Conservation (phyloP, 495 filamentous ascomycete genomes). For the Penicillium egyptiacum region DNA sequence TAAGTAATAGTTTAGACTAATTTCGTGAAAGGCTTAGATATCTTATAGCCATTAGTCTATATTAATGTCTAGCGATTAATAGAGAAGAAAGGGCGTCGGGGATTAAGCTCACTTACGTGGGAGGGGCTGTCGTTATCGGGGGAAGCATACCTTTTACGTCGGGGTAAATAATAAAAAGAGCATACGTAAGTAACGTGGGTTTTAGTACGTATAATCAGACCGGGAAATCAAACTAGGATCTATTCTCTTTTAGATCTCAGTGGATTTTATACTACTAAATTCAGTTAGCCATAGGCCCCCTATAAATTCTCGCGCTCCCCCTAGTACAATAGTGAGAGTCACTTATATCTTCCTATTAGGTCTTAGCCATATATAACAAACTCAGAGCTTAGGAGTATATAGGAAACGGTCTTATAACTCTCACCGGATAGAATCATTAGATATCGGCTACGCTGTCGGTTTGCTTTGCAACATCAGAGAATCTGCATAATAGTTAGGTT, state of each 20-base stretch:
- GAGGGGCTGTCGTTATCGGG: not conserved
- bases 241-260: not conserved
- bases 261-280: slow-evolving; percentile 10
- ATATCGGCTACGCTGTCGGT: slow-evolving; percentile 8
- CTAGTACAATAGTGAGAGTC: not conserved
- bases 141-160: slow-evolving; percentile 6
- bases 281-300: slow-evolving; percentile 12
- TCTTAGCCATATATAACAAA: slow-evolving; percentile 4
- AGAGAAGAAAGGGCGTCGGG: not conserved
- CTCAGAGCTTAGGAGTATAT: slow-evolving; percentile 2
- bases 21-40: not conserved
- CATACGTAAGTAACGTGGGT: not conserved
- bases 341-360: no score
- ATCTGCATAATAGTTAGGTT: slow-evolving; percentile 11
- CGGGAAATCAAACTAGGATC: slow-evolving; percentile 3
- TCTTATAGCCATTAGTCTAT: slow-evolving; percentile 4
- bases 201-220: slow-evolving; percentile 7
- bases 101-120: slow-evolving; percentile 3
- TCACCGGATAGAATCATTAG: not conserved
- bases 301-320: slow-evolving; percentile 5
- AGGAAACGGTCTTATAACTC: slow-evolving; percentile 7
- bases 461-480: slow-evolving; percentile 6
- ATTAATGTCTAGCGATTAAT: slow-evolving; percentile 2
- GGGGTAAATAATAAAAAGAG: slow-evolving; percentile 2
- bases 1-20: slow-evolving; percentile 7